Percentiles rank a stretch among this genome's conserved stretches.
Conservation (phyloP, 1,284 basidiomycete species). For the Ganoderma lingzhi region DNA sequence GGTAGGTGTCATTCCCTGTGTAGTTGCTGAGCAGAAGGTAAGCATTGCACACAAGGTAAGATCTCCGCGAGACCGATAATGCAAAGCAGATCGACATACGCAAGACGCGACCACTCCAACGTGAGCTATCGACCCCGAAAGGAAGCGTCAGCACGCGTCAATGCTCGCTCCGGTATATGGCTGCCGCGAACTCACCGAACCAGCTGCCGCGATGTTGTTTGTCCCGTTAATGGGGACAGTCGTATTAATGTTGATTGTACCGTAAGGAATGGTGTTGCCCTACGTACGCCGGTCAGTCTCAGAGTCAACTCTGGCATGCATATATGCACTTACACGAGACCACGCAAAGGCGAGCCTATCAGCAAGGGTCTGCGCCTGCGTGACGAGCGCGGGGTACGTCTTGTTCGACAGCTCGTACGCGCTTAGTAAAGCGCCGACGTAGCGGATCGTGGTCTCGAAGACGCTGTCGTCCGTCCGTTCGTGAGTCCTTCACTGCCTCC, state of each 20-base stretch:
- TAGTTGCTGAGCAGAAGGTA: conserved; percentile 49
- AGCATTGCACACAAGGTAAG: background rate
- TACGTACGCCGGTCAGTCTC: conserved; percentile 32
- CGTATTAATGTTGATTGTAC: conserved; percentile 58
- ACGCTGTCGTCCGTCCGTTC: conserved; percentile 51
- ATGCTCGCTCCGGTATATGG: background rate
- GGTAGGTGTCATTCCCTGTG: conserved; percentile 67
- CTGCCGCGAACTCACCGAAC: conserved; percentile 58
- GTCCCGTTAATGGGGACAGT: conserved; percentile 51
- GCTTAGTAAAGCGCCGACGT: conserved; percentile 73
- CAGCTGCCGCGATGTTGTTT: conserved; percentile 73
- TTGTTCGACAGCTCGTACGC: conserved; percentile 85
- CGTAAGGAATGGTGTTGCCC: conserved; percentile 61
- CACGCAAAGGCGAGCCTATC: conserved; percentile 75
- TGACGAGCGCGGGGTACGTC: conserved; percentile 58
- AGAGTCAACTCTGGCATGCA: background rate
- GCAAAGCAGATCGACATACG: conserved; percentile 31
- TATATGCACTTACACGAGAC: conserved; percentile 51
- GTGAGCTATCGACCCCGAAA: conserved; percentile 45
- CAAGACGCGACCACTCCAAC: conserved; percentile 53
- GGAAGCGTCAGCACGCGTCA: background rate
- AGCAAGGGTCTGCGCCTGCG: conserved; percentile 74
- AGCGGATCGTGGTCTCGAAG: conserved; percentile 93
- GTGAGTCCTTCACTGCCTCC: background rate
- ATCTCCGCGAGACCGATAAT: background rate